These are phyloP conservation scores for Suillus americanus DNA, from an alignment of 768 basidiomycete species.

Conservation along the genomic window DNA sequence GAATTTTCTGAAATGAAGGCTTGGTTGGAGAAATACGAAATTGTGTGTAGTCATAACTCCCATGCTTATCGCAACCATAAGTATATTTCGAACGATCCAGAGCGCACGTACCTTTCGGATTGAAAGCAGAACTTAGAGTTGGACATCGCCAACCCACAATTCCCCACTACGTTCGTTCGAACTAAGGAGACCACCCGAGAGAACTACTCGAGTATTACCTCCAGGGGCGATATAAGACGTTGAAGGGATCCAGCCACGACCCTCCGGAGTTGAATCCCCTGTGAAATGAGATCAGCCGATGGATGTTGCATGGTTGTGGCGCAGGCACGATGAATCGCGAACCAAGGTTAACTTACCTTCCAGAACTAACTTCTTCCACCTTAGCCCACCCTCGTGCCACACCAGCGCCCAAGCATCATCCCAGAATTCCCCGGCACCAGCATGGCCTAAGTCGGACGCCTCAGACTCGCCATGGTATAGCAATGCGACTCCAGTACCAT, in stretches of 20 bases:
- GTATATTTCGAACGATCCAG: not conserved
- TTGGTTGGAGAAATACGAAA: not conserved
- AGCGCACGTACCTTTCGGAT: not conserved
- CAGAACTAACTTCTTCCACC: slow-evolving; percentile 27
- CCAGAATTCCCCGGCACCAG: slow-evolving; percentile 41
- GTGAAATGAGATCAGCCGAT: not conserved
- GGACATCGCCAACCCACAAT: slow-evolving; percentile 40
- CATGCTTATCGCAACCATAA: not conserved
- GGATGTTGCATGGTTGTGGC: not conserved
- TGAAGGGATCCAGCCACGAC: slow-evolving; percentile 45
- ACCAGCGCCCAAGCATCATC: slow-evolving; percentile 38
- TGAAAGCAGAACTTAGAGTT: slow-evolving; percentile 9
- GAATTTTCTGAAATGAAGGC: not conserved
- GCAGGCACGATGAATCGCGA: not conserved
- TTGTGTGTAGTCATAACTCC: not conserved
- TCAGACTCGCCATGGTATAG: slow-evolving; percentile 38
- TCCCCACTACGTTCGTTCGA: slow-evolving; percentile 42
- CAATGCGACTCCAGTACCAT: slow-evolving; percentile 22
- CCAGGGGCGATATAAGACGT: slow-evolving; percentile 23
- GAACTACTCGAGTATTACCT: slow-evolving; percentile 27
- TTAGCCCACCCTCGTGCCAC: slow-evolving; percentile 14
- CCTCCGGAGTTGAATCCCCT: slow-evolving; percentile 23
- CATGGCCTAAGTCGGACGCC: slow-evolving; percentile 37
- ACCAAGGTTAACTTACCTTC: slow-evolving; percentile 6
- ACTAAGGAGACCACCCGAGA: slow-evolving; percentile 41